phyloP scores from a whole-genome alignment of 169 alveolate species.

The Miamiensis avidus region DNA sequence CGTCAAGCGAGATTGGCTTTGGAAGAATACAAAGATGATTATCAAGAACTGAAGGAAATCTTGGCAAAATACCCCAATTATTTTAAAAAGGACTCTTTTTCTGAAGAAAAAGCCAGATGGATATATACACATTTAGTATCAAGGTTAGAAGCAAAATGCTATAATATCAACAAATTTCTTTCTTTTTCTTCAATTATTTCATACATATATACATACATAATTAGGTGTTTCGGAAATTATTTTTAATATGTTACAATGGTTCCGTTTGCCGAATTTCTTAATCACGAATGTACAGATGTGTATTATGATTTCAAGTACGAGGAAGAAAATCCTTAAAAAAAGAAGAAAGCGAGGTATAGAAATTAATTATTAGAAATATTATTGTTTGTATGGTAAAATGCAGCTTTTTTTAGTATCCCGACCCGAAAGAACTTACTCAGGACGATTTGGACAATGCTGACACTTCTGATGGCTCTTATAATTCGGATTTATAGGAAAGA shows the following conservation, averaged over 20 bases:
- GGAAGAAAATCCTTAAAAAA: slow-evolving; percentile 12
- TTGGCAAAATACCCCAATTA: slow-evolving; percentile 6
- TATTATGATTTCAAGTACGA: slow-evolving; percentile 19
- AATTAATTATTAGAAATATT: too few species aligned
- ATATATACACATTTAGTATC: slow-evolving; percentile 27
- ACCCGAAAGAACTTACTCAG: neutral
- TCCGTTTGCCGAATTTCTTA: slow-evolving; percentile 33
- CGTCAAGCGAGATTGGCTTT: slow-evolving; percentile 2
- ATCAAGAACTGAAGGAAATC: neutral
- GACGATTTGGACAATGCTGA: neutral
- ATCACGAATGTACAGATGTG: slow-evolving; percentile 38
- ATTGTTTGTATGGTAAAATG: too few species aligned
- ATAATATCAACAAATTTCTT: too few species aligned
- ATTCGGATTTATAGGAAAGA: neutral
- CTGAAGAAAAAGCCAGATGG: slow-evolving; percentile 27
- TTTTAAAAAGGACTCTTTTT: neutral
- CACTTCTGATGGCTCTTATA: slow-evolving; percentile 28
- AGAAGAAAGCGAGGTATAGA: slow-evolving; percentile 17
- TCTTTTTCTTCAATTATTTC: too few species aligned
- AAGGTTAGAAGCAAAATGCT: neutral
- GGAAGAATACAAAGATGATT: slow-evolving; percentile 10
- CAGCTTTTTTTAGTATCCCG: neutral
- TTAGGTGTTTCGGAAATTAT: slow-evolving; percentile 25
- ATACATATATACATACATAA: too few species aligned
- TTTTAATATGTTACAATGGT: slow-evolving; percentile 30